A percentile compares a stretch with the other conserved stretches of the same genome.
These are phyloP conservation scores for Pleodorina starrii DNA, from an alignment of 139 green algal genomes.

Conservation along the genomic window DNA sequence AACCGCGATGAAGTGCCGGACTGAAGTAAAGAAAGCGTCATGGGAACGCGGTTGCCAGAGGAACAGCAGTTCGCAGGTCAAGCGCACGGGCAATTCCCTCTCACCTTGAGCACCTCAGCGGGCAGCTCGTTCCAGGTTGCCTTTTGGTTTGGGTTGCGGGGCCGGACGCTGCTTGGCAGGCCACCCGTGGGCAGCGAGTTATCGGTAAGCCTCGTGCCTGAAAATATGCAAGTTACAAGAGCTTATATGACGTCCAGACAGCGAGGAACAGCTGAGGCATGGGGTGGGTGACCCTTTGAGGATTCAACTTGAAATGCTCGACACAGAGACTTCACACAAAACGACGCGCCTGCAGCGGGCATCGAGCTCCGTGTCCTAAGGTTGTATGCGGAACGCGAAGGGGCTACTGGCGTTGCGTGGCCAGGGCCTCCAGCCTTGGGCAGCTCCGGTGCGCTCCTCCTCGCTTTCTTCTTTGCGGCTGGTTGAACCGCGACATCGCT, in stretches of 20 bases:
- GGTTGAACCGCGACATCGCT: not conserved
- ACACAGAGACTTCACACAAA: too few species aligned
- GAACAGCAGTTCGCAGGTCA: too few species aligned
- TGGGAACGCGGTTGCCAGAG: too few species aligned
- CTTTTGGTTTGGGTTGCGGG: slow-evolving; percentile 20
- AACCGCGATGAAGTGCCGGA: too few species aligned
- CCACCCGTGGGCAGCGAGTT: not conserved
- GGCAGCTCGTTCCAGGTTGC: slow-evolving; percentile 38
- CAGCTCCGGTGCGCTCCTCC: not conserved
- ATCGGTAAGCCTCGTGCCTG: slow-evolving; percentile 15
- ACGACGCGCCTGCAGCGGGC: slow-evolving; percentile 22
- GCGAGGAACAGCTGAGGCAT: too few species aligned
- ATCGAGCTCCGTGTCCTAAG: slow-evolving; percentile 14
- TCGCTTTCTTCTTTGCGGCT: slow-evolving; percentile 12
- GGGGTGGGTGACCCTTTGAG: too few species aligned
- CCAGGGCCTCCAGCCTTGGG: not conserved
- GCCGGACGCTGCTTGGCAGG: slow-evolving; percentile 21
- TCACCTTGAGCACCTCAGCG: slow-evolving; percentile 10
- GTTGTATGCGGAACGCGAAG: not conserved
- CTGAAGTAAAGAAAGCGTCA: too few species aligned
- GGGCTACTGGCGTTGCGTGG: slow-evolving; percentile 17
- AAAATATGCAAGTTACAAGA: too few species aligned
- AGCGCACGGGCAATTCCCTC: too few species aligned
- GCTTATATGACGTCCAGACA: too few species aligned
- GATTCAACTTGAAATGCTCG: too few species aligned